Evolutionary conservation across 768 basidiomycete species (phyloP).

Genomic region (Pisolithus sp.): DNA sequence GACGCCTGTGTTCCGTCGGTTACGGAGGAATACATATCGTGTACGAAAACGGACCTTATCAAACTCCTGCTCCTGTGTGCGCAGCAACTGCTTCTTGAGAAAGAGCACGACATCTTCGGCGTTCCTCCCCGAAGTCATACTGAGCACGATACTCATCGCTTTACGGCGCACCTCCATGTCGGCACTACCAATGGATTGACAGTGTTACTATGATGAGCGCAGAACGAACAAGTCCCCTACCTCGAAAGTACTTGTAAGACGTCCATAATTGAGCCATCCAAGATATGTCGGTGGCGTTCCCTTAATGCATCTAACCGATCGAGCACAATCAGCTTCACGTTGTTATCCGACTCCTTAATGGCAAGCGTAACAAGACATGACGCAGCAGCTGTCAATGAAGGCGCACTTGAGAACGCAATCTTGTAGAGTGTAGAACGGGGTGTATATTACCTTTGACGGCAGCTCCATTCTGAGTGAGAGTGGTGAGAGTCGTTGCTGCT

Average conservation of each 20-base stretch:
- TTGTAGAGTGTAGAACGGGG: conserved; percentile 2
- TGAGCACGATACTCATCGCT: conserved; percentile 82
- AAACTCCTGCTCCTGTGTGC: conserved; percentile 84
- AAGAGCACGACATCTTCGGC: conserved; percentile 95
- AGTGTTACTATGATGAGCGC: neutral
- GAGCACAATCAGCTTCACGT: conserved; percentile 95
- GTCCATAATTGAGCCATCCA: conserved; percentile 93
- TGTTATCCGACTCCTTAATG: conserved; percentile 96
- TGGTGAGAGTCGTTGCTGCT: conserved; percentile 90
- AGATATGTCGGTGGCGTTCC: conserved; percentile 77
- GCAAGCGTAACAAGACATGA: conserved; percentile 83
- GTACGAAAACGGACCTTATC: conserved; percentile 61
- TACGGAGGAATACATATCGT: neutral
- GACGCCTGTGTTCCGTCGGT: conserved; percentile 49
- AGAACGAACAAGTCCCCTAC: conserved; percentile 27
- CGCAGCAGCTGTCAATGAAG: conserved; percentile 62
- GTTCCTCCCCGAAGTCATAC: conserved; percentile 89
- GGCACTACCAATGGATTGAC: conserved; percentile 42
- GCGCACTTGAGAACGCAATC: neutral
- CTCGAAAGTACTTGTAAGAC: conserved; percentile 85
- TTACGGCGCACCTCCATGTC: conserved; percentile 97
- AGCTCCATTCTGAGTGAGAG: conserved; percentile 90
- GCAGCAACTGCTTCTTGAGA: conserved; percentile 96
- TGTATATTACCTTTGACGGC: conserved; percentile 76
- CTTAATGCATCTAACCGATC: conserved; percentile 82